phyloP scores from a whole-genome alignment of 2,329 filamentous ascomycete genomes.

The Curvularia spicifera region DNA sequence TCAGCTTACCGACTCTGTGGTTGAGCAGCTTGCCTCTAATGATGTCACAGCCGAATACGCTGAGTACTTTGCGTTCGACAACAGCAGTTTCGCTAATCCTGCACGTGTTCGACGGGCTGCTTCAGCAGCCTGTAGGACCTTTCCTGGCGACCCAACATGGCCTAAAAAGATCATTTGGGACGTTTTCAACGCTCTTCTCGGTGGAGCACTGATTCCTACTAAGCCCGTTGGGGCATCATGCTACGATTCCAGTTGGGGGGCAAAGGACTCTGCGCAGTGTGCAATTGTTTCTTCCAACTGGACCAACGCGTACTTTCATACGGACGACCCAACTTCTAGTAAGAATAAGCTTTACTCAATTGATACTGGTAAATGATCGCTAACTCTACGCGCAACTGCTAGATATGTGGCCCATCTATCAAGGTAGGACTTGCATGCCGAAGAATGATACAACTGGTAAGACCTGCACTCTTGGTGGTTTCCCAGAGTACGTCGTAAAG shows the following conservation, averaged over 20 bases:
- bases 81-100: not conserved
- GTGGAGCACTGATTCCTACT: conserved; percentile 23
- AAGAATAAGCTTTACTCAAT: not conserved
- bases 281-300: conserved; percentile 16
- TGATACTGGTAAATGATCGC: not conserved
- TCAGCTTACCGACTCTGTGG: conserved; percentile 8
- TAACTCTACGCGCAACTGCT: not conserved
- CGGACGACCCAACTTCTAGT: conserved; percentile 38
- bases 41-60: conserved; percentile 1
- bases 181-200: conserved; percentile 21
- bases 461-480: conserved; percentile 36
- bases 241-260: conserved; percentile 23
- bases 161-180: conserved; percentile 21
- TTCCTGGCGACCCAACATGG: conserved; percentile 24
- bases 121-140: conserved; percentile 23
- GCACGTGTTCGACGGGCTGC: not conserved
- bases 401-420: too few relatives aligned
- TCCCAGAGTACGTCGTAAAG: conserved; percentile 36
- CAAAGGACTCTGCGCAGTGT: conserved; percentile 17
- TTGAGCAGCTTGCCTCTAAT: conserved; percentile 3
- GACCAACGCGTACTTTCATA: conserved; percentile 16
- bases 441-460: conserved; percentile 28
- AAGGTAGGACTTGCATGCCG: conserved; percentile 35
- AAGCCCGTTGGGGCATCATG: conserved; percentile 28
- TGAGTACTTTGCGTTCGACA: conserved; percentile 9